Percentiles rank a stretch among this genome's conserved stretches.
These are phyloP conservation scores for Gardenia jasminoides DNA, from an alignment of 257 asterid genomes.

Conservation along the genomic window DNA sequence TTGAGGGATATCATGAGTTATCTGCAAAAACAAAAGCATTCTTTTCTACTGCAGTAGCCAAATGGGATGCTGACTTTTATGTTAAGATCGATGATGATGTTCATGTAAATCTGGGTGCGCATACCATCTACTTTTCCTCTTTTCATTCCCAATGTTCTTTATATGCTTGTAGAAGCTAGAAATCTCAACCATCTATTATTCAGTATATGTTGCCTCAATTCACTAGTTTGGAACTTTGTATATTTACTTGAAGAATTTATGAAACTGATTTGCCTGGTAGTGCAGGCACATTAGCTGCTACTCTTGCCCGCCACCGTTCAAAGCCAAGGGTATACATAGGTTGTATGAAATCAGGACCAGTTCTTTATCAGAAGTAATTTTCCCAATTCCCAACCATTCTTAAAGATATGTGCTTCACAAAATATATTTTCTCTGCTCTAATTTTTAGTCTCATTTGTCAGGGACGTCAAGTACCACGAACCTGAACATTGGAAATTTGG, in stretches of 20 bases:
- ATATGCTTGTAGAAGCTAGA: neutral
- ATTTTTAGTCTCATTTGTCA: neutral
- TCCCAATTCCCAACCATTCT: neutral
- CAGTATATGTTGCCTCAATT: neutral
- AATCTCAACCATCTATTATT: neutral
- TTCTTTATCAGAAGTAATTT: constrained; percentile 25
- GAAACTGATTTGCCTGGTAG: neutral
- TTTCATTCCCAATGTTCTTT: neutral
- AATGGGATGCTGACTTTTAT: constrained; percentile 81
- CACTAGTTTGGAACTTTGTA: neutral
- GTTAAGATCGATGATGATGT: constrained; percentile 86
- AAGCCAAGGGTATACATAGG: constrained; percentile 32
- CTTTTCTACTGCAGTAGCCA: constrained; percentile 59
- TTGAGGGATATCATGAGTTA: constrained; percentile 82
- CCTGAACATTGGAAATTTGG: constrained; percentile 43
- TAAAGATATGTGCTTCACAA: neutral
- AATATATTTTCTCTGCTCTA: neutral
- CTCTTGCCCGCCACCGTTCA: constrained; percentile 22
- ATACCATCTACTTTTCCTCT: neutral
- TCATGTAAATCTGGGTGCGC: constrained; percentile 75
- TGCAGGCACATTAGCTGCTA: constrained; percentile 27
- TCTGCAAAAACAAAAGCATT: constrained; percentile 82
- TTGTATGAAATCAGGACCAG: constrained; percentile 42
- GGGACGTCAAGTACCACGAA: constrained; percentile 34
- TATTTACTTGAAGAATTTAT: neutral